Evolutionary conservation across 2,329 filamentous ascomycete species (phyloP).

Genomic region (Ascochyta rabiei): DNA sequence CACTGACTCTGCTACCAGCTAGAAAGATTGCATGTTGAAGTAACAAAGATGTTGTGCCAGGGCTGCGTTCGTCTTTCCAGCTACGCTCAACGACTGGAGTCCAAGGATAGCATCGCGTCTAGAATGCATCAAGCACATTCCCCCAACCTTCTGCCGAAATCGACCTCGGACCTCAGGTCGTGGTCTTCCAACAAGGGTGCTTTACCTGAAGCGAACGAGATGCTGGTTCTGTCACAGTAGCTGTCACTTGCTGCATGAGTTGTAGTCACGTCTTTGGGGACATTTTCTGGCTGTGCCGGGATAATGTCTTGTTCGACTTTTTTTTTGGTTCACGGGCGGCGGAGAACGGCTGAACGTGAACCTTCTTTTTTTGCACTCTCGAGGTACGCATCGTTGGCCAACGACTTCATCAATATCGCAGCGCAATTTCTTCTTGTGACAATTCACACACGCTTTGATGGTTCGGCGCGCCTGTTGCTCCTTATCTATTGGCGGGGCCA

Average conservation of each 20-base stretch:
- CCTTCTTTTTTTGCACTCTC: conserved; percentile 41
- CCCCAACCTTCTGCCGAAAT: conserved; percentile 34
- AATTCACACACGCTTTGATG: conserved; percentile 50
- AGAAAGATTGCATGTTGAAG: conserved; percentile 50
- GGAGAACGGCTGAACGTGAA: conserved; percentile 43
- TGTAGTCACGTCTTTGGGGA: conserved; percentile 14
- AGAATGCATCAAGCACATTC: conserved; percentile 49
- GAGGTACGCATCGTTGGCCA: conserved; percentile 42
- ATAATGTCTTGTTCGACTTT: conserved; percentile 22
- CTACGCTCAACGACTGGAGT: conserved; percentile 50
- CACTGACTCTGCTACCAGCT: conserved; percentile 51
- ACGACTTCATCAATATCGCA: conserved; percentile 37
- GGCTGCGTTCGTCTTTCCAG: conserved; percentile 45
- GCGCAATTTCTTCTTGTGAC: conserved; percentile 52
- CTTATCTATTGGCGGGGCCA: conserved; percentile 25
- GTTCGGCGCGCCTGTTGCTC: conserved; percentile 33
- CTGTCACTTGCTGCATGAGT: conserved; percentile 7
- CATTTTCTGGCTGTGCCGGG: conserved; percentile 13
- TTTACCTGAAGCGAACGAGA: background rate
- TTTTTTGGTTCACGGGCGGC: conserved; percentile 25
- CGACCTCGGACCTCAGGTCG: conserved; percentile 26
- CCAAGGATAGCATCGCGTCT: conserved; percentile 51
- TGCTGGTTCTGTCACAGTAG: conserved; percentile 6
- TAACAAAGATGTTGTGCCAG: conserved; percentile 36
- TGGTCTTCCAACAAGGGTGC: conserved; percentile 16